phyloP scores from a whole-genome alignment of 2,329 filamentous ascomycete genomes.

The Epichloe uncinata region DNA sequence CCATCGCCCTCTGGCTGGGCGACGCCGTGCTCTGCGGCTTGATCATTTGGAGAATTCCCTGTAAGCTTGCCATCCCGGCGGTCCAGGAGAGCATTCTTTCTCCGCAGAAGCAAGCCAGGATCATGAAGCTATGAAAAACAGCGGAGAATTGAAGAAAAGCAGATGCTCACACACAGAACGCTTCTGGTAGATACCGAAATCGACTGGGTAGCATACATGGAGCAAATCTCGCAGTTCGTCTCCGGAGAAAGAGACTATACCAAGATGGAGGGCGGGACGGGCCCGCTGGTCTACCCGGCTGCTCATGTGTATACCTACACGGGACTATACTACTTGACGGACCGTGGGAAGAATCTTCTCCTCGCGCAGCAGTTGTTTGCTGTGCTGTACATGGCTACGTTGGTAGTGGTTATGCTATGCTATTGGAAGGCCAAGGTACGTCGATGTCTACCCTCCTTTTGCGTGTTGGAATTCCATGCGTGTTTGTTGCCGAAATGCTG shows the following conservation, averaged over 20 bases:
- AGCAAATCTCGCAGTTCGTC: conserved; percentile 70
- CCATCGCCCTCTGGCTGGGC: conserved; percentile 50
- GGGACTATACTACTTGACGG: conserved; percentile 62
- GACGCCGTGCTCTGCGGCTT: conserved; percentile 61
- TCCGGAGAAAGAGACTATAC: conserved; percentile 81
- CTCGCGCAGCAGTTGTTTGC: conserved; percentile 78
- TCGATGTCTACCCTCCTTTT: not conserved
- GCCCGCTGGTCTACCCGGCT: conserved; percentile 88
- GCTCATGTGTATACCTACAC: conserved; percentile 89
- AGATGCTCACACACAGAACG: not conserved
- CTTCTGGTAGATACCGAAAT: conserved; percentile 73
- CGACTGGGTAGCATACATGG: conserved; percentile 95
- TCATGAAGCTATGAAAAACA: not conserved
- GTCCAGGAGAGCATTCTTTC: too few relatives aligned
- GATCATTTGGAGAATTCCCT: conserved; percentile 71
- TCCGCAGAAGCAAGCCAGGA: not conserved
- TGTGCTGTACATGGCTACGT: conserved; percentile 60
- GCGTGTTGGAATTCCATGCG: not conserved
- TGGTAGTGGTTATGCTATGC: conserved; percentile 68
- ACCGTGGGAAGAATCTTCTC: conserved; percentile 60
- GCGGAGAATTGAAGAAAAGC: not conserved
- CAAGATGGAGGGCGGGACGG: conserved; percentile 74
- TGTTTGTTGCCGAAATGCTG: not conserved
- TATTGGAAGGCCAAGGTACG: conserved; percentile 60
- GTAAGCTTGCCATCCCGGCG: conserved; percentile 34